A percentile compares a stretch with the other conserved stretches of the same genome.
Conservation (phyloP, 176 grass and related monocot species). For the Areca catechu region DNA sequence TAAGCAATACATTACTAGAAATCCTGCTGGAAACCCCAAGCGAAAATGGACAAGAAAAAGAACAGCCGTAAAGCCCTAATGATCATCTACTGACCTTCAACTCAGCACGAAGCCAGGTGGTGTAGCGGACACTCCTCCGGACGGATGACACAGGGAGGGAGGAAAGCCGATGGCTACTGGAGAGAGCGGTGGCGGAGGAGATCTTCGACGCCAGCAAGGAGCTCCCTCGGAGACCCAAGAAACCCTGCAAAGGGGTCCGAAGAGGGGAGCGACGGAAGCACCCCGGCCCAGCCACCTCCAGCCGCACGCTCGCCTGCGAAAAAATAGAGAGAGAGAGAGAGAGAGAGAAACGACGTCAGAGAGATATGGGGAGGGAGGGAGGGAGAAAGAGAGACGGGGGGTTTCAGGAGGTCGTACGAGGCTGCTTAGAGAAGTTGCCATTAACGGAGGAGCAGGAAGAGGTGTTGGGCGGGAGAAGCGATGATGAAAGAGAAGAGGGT, state of each 20-base stretch:
- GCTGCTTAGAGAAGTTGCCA: constrained; percentile 8
- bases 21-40: neutral
- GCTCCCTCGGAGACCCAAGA: too few relatives aligned
- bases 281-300: constrained; percentile 3
- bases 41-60: neutral
- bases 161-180: too few relatives aligned
- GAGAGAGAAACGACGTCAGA: neutral
- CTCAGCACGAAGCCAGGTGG: constrained; percentile 44
- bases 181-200: too few relatives aligned
- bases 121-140: constrained; percentile 43
- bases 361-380: too few relatives aligned
- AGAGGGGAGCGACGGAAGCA: constrained; percentile 14
- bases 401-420: neutral
- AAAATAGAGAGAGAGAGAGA: neutral
- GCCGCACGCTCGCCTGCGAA: constrained; percentile 44
- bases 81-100: constrained; percentile 23
- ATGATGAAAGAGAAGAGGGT: too few relatives aligned
- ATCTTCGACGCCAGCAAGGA: too few relatives aligned
- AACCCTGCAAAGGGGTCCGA: too few relatives aligned
- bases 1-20: neutral
- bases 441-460: neutral
- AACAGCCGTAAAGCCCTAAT: neutral
- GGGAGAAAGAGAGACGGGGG: neutral
- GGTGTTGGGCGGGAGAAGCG: neutral
- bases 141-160: too few relatives aligned